Evolutionary conservation across 768 basidiomycete species (phyloP).

Genomic region (Epithele typhae): DNA sequence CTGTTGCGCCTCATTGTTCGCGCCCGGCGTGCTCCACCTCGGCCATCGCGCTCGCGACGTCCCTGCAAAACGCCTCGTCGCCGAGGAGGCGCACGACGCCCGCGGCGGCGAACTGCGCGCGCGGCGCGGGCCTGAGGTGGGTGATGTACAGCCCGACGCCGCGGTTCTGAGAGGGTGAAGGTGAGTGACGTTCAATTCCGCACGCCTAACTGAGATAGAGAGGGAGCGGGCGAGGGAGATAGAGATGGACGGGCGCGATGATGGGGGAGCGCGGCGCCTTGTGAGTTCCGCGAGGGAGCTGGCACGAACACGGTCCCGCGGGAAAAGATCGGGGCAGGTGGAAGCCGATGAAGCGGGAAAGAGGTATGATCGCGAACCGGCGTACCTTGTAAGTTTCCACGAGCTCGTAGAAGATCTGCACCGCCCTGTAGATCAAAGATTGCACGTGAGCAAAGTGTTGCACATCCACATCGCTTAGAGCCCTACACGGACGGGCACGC

Average conservation of each 20-base stretch:
- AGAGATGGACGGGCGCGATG: no score
- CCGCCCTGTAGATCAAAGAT: constrained; percentile 46
- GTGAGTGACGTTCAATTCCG: no score
- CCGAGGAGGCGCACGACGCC: constrained; percentile 42
- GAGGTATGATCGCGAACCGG: neutral
- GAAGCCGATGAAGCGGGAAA: neutral
- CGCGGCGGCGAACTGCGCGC: constrained; percentile 37
- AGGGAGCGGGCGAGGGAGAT: no score
- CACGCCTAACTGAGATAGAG: no score
- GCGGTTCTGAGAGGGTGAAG: constrained; percentile 30
- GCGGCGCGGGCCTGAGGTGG: constrained; percentile 36
- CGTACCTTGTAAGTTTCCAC: constrained; percentile 71
- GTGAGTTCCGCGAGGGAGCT: no score
- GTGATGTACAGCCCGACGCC: constrained; percentile 43
- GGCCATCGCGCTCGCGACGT: constrained; percentile 39
- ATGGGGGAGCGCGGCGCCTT: no score
- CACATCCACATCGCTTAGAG: no score
- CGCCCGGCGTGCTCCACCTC: constrained; percentile 28
- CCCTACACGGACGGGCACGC: no score
- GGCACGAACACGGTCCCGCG: no score
- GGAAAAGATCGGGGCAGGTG: no score
- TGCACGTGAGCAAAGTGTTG: neutral
- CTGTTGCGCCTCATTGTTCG: no score
- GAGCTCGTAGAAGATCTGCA: constrained; percentile 79
- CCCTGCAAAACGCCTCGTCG: constrained; percentile 39